Conservation (phyloP, 2,329 filamentous ascomycete species). For the Lizonia empirigonia region DNA sequence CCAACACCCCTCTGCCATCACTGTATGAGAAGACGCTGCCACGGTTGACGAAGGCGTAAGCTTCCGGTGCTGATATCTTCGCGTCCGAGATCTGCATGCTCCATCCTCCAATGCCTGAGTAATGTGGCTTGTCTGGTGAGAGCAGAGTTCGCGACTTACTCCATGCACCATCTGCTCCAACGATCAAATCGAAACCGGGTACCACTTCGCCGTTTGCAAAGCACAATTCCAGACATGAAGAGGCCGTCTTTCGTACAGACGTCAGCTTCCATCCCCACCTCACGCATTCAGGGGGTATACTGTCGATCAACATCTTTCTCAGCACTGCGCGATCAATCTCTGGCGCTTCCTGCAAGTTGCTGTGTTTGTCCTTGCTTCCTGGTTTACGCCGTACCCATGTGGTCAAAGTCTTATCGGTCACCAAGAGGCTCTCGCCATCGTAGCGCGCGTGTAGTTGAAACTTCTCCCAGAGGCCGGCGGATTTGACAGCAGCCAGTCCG, state of each 20-base stretch:
- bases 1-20: conserved; percentile 35
- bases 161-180: conserved; percentile 55
- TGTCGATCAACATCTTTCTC: conserved; percentile 29
- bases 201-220: conserved; percentile 38
- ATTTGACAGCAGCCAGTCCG: conserved; percentile 58
- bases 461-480: conserved; percentile 56
- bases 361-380: conserved; percentile 17
- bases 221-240: conserved; percentile 18
- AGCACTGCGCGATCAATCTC: conserved; percentile 35
- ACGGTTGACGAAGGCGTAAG: conserved; percentile 43
- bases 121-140: conserved; percentile 40
- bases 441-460: conserved; percentile 53
- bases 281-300: conserved; percentile 29
- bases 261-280: conserved; percentile 32
- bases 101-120: conserved; percentile 46
- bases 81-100: conserved; percentile 38
- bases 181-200: conserved; percentile 49
- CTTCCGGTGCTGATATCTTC: conserved; percentile 30
- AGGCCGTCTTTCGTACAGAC: conserved; percentile 20
- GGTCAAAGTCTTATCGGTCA: conserved; percentile 47
- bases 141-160: conserved; percentile 46
- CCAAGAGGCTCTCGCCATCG: conserved; percentile 51
- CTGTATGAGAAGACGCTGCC: conserved; percentile 41
- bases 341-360: conserved; percentile 24
- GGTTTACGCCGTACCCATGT: conserved; percentile 29